Evolutionary conservation across 495 filamentous ascomycete species (phyloP).

Genomic region (Friedmanniomyces endolithicus): DNA sequence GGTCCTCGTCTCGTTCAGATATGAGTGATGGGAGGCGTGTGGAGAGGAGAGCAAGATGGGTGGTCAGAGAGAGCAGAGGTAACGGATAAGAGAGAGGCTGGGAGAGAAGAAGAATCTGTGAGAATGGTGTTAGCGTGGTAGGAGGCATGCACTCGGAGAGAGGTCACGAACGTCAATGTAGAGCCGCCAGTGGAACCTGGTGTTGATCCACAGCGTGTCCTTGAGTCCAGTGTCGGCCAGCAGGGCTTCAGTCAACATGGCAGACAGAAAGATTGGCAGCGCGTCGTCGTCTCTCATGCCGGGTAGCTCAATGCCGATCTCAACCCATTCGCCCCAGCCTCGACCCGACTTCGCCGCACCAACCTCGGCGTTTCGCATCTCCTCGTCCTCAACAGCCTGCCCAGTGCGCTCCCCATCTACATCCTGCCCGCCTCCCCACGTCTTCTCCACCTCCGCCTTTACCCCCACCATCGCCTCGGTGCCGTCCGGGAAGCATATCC

Average conservation of each 20-base stretch:
- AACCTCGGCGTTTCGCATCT: conserved; percentile 20
- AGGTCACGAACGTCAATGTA: conserved; percentile 72
- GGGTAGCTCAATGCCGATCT: conserved; percentile 74
- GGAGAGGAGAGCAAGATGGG: conserved; percentile 85
- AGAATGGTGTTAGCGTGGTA: background rate
- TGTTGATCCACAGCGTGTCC: conserved; percentile 66
- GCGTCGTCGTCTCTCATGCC: conserved; percentile 85
- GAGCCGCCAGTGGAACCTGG: conserved; percentile 86
- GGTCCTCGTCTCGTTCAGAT: conserved; percentile 83
- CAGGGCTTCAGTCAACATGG: conserved; percentile 81
- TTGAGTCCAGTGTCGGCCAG: conserved; percentile 61
- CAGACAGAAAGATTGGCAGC: conserved; percentile 68
- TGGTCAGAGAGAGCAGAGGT: conserved; percentile 81
- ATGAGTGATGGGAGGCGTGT: conserved; percentile 73
- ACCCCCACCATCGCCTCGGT: conserved; percentile 91
- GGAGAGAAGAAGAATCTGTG: conserved; percentile 81
- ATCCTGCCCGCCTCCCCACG: conserved; percentile 18
- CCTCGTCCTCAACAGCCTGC: conserved; percentile 10
- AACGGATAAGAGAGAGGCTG: conserved; percentile 84
- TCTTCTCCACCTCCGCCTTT: conserved; percentile 82
- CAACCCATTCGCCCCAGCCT: conserved; percentile 56
- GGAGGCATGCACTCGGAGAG: background rate
- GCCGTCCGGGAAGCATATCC: conserved; percentile 87
- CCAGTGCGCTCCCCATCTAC: conserved; percentile 1
- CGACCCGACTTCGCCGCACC: conserved; percentile 22